Evolutionary conservation across 345 rosid genomes (phyloP).

Genomic region (Euphorbia peplus): DNA sequence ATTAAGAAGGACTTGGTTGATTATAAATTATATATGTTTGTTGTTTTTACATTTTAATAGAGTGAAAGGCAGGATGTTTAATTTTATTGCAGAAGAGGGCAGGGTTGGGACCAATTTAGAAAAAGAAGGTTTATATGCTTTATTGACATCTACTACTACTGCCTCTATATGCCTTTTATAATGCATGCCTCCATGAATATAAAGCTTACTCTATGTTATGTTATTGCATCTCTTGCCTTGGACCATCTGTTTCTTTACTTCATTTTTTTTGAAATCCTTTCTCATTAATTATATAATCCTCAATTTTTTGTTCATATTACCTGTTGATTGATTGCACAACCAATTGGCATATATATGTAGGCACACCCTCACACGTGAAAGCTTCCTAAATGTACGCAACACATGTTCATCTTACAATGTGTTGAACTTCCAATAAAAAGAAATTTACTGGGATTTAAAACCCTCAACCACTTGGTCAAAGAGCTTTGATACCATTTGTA

Average conservation of each 20-base stretch:
- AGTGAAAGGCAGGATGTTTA: conserved; percentile 1
- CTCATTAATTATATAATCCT: neutral
- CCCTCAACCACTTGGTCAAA: too few species aligned
- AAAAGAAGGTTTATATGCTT: conserved; percentile 29
- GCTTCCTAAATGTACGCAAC: too few species aligned
- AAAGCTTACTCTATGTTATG: neutral
- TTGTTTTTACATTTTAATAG: conserved; percentile 6
- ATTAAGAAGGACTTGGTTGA: conserved; percentile 1
- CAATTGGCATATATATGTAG: too few species aligned
- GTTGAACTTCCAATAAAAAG: too few species aligned
- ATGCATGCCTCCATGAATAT: conserved; percentile 24
- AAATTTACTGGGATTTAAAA: too few species aligned
- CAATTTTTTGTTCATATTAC: neutral
- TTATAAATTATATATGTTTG: neutral
- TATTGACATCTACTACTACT: conserved; percentile 27
- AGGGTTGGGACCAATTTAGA: conserved; percentile 23
- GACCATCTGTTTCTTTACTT: neutral
- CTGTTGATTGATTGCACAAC: too few species aligned
- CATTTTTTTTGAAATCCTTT: neutral
- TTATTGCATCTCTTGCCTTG: neutral
- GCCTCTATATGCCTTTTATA: conserved; percentile 21
- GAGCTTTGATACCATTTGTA: too few species aligned
- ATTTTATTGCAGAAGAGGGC: too few species aligned
- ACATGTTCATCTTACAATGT: too few species aligned
- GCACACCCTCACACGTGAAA: too few species aligned